Base-by-base conservation (phyloP, 169 alveolate species). In the Amoebophrya sp. region DNA sequence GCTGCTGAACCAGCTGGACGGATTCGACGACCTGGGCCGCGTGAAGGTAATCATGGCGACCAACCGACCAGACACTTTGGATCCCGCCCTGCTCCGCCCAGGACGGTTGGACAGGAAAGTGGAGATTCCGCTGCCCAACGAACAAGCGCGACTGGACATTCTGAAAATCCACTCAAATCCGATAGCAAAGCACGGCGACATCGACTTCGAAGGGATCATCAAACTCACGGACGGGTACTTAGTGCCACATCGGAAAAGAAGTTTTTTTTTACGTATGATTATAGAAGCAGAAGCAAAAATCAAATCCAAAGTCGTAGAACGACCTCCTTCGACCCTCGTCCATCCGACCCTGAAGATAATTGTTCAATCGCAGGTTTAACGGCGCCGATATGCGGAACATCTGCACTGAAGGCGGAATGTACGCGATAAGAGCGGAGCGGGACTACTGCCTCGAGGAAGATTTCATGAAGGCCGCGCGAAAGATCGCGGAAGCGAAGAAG, bases 11-110 rank as follows among this genome's bases (percentile, higher is more conserved):
- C 98, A 98, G 94, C 94, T 98, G 91, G 99, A 99, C 95, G 99
- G 99, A 40, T 99, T 99, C 94, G 99, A 98, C 93, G 99, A 98
- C 45, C 95, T 97, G 43, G 99, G 99, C 26, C 97, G 96, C 78
- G 99, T 99, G 40, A 99, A 99, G 96, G 97, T 98, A 90, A 98
- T 99, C 90, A 99, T 99, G 99, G 99, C 99, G 50, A 99, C 99
- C 26, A 99, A 99, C 92, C 95, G 99, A 92, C 99, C 99, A 69
- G 99, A 99, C 95, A 99, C 98, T 23, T 95, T 99, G 88, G 99
- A 99, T 94, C 99, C 99, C 38, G 99, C 99, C 2, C 95, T 99
- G 38, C 92, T 99, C 92, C 97, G 99, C 93, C 99, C 99, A 31
- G 99, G 99, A 0, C 95, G 99, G 93, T 93, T 98, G 38, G 99